phyloP scores from a whole-genome alignment of 352 stramenopile genomes.

The Phytophthora agathidicida region DNA sequence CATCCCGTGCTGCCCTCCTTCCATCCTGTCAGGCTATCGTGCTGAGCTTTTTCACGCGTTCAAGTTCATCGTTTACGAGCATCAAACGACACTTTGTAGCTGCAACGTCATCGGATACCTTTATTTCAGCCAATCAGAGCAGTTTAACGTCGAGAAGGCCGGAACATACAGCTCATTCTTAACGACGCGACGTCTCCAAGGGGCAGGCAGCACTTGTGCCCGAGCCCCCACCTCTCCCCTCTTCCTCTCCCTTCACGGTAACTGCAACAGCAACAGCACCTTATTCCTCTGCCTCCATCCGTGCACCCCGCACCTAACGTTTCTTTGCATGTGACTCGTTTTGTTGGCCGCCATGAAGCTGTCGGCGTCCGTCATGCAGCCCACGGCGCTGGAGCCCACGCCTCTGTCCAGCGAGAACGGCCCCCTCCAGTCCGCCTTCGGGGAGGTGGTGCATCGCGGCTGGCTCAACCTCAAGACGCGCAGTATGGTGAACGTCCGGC shows the following conservation, averaged over 20 bases:
- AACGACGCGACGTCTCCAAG: slow-evolving; percentile 24
- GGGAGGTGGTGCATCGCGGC: slow-evolving; percentile 76
- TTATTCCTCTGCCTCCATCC: neutral
- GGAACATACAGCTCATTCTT: slow-evolving; percentile 3
- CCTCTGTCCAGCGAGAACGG: slow-evolving; percentile 57
- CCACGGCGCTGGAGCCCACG: slow-evolving; percentile 57
- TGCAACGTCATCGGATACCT: slow-evolving; percentile 7
- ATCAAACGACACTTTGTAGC: slow-evolving; percentile 1
- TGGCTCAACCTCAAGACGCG: slow-evolving; percentile 90
- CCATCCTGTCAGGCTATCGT: too few relatives aligned
- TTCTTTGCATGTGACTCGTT: slow-evolving; percentile 29
- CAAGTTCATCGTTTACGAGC: neutral
- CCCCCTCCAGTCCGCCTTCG: slow-evolving; percentile 58
- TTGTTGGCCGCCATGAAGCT: slow-evolving; percentile 25
- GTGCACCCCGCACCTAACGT: neutral
- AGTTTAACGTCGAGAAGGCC: neutral
- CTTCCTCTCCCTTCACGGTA: slow-evolving; percentile 22
- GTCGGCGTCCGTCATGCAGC: slow-evolving; percentile 32
- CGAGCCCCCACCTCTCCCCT: slow-evolving; percentile 2
- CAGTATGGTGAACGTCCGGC: slow-evolving; percentile 85
- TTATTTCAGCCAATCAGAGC: slow-evolving; percentile 26
- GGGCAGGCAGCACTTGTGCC: slow-evolving; percentile 15
- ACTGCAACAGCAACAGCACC: neutral
- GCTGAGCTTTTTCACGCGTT: too few relatives aligned
- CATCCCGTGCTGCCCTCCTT: too few relatives aligned